Evolutionary conservation across 1,139 yeast species (phyloP).

Genomic region (Suhomyces chickasaworum): DNA sequence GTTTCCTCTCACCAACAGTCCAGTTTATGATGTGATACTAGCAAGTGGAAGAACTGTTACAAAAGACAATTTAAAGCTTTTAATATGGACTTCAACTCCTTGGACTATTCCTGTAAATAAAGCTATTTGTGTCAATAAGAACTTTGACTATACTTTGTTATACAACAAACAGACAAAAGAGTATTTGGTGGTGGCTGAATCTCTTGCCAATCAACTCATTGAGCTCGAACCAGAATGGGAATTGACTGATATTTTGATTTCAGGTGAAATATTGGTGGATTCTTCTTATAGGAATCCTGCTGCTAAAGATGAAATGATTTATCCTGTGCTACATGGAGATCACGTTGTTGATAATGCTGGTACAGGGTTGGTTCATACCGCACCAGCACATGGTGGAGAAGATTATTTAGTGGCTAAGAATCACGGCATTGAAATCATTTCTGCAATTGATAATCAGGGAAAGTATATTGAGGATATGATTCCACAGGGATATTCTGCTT

Average conservation of each 20-base stretch:
- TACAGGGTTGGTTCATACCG: slow-evolving; percentile 94
- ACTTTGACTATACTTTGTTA: slow-evolving; percentile 58
- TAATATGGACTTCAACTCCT: slow-evolving; percentile 98
- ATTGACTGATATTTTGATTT: slow-evolving; percentile 10
- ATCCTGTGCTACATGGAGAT: slow-evolving; percentile 71
- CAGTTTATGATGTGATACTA: slow-evolving; percentile 5
- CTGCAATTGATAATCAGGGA: slow-evolving; percentile 82
- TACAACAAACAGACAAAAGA: slow-evolving; percentile 38
- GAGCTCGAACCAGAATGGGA: slow-evolving; percentile 17
- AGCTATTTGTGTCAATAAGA: slow-evolving; percentile 74
- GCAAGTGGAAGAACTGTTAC: slow-evolving; percentile 7
- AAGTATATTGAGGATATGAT: slow-evolving; percentile 52
- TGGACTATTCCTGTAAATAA: slow-evolving; percentile 93
- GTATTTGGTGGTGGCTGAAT: slow-evolving; percentile 51
- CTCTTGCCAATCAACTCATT: slow-evolving; percentile 37
- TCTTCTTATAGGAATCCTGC: slow-evolving; percentile 61
- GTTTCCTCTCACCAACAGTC: slow-evolving; percentile 51
- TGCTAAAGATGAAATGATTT: slow-evolving; percentile 34
- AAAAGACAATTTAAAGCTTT: slow-evolving; percentile 22
- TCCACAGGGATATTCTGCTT: slow-evolving; percentile 39
- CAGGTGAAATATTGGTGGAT: slow-evolving; percentile 52
- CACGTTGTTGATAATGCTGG: slow-evolving; percentile 86
- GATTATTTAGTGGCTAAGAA: slow-evolving; percentile 75
- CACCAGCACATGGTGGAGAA: slow-evolving; percentile 97
- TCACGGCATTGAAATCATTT: slow-evolving; percentile 58